These are phyloP conservation scores for Hypsizygus ulmarius DNA, from an alignment of 1,284 basidiomycete species.

Conservation along the genomic window DNA sequence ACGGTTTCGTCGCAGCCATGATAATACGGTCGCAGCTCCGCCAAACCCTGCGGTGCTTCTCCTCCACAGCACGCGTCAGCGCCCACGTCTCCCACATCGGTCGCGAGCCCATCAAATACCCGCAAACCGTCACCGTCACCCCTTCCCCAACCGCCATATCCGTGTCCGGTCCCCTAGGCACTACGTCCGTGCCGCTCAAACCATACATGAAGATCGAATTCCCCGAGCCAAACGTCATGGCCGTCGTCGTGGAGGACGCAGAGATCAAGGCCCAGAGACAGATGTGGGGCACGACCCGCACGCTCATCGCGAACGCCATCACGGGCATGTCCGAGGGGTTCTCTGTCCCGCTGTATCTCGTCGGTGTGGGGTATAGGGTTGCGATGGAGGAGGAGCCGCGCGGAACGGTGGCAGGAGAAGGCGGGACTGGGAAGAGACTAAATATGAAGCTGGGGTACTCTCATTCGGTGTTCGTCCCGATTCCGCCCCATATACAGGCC, in stretches of 20 bases:
- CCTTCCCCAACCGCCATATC: constrained; percentile 51
- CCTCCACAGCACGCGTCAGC: constrained; percentile 37
- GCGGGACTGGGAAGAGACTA: constrained; percentile 61
- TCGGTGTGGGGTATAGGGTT: constrained; percentile 94
- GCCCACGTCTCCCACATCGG: constrained; percentile 75
- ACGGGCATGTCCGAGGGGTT: constrained; percentile 90
- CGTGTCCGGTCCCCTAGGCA: constrained; percentile 77
- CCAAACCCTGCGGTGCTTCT: constrained; percentile 42
- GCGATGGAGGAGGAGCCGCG: constrained; percentile 85
- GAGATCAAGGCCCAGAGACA: constrained; percentile 75
- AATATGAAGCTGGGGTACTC: constrained; percentile 92
- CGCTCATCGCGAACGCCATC: constrained; percentile 87
- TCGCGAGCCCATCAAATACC: constrained; percentile 72
- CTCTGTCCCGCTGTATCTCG: constrained; percentile 78
- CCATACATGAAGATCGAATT: constrained; percentile 67
- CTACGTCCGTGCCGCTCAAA: constrained; percentile 65
- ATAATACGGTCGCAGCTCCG: constrained; percentile 30
- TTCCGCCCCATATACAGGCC: constrained; percentile 78
- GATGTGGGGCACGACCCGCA: constrained; percentile 93
- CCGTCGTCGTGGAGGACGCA: constrained; percentile 72
- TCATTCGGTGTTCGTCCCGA: constrained; percentile 81
- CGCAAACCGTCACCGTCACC: constrained; percentile 62
- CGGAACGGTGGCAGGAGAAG: constrained; percentile 51
- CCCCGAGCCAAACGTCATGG: constrained; percentile 45
- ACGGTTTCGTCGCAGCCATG: constrained; percentile 13